A percentile compares a stretch with the other conserved stretches of the same genome.
These are phyloP conservation scores for Citropsis articulata DNA, from an alignment of 345 rosid species.

Conservation along the genomic window DNA sequence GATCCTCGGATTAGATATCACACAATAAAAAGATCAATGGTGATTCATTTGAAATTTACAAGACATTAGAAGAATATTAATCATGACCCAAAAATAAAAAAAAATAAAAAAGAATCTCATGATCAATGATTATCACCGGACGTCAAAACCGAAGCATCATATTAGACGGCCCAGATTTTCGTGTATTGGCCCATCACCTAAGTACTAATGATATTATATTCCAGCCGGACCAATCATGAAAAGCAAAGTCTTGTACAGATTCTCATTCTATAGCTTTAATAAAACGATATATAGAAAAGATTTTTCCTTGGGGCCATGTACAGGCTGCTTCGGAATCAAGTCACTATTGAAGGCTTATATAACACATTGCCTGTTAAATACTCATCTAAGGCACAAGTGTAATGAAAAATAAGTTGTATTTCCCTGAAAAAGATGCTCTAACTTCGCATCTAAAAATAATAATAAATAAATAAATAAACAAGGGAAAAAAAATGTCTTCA, in stretches of 20 bases:
- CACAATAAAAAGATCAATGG: neutral
- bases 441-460: neutral
- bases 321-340: conserved; percentile 33
- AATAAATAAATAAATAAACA: neutral
- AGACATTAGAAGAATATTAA: neutral
- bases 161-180: conserved; percentile 4
- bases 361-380: conserved; percentile 16
- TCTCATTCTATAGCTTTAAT: neutral
- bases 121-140: conserved; percentile 5
- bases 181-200: neutral
- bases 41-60: neutral
- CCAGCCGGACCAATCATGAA: neutral
- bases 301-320: neutral
- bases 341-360: conserved; percentile 7
- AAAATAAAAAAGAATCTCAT: neutral
- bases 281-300: neutral
- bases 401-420: conserved; percentile 10
- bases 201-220: neutral
- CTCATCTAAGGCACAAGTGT: conserved; percentile 10
- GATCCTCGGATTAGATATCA: neutral
- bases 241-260: conserved; percentile 11
- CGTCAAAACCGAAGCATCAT: neutral
- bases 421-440: conserved; percentile 17
- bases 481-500: neutral
- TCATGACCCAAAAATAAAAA: neutral